phyloP scores from a whole-genome alignment of 768 basidiomycete genomes.

The Inosperma sp. region DNA sequence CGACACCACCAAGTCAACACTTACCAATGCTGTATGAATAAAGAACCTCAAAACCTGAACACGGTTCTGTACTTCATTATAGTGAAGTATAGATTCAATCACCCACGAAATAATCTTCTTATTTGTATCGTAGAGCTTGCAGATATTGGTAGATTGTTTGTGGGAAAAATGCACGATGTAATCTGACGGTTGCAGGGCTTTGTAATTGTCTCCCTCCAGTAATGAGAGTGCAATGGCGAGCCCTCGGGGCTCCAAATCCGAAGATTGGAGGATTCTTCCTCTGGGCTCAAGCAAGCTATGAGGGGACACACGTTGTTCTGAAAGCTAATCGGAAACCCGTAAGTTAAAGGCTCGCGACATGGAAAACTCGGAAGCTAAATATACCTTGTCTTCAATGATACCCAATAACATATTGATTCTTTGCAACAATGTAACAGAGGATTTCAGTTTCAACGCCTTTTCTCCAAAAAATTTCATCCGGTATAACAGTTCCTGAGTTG shows the following conservation, averaged over 20 bases:
- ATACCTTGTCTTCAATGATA: conserved; percentile 29
- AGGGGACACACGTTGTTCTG: background rate
- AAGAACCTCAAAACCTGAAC: conserved; percentile 42
- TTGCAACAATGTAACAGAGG: conserved; percentile 30
- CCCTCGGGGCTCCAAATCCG: conserved; percentile 35
- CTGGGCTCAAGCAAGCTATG: conserved; percentile 18
- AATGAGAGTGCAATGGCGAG: conserved; percentile 42
- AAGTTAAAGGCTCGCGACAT: background rate
- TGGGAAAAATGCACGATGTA: conserved; percentile 38
- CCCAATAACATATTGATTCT: conserved; percentile 29
- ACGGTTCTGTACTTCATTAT: conserved; percentile 33
- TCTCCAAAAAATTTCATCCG: conserved; percentile 36
- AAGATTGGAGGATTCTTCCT: conserved; percentile 25
- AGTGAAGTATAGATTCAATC: conserved; percentile 38
- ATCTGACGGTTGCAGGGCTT: conserved; percentile 36
- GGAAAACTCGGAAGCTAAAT: conserved; percentile 2
- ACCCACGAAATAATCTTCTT: conserved; percentile 39
- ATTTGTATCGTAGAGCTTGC: conserved; percentile 31
- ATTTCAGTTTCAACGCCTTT: conserved; percentile 25
- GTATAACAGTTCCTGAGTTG: conserved; percentile 29
- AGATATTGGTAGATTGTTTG: conserved; percentile 26
- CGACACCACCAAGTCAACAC: no score
- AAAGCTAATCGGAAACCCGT: background rate
- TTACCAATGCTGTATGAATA: conserved; percentile 35
- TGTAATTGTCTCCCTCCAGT: conserved; percentile 41